phyloP scores from a whole-genome alignment of 179 eudicot genomes.

The Actinidia polygama region DNA sequence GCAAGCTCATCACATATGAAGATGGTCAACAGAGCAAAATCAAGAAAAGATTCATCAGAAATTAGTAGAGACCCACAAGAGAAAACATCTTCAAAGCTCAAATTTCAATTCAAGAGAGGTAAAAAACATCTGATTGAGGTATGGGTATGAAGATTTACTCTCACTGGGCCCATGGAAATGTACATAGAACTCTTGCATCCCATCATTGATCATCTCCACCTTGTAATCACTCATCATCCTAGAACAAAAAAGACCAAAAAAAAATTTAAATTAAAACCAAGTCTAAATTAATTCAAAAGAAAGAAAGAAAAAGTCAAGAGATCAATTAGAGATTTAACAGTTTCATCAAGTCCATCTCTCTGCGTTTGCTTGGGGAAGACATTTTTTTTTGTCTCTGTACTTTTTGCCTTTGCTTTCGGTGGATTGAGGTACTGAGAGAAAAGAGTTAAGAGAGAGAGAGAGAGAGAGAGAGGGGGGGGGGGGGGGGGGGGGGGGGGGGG shows the following conservation, averaged over 20 bases:
- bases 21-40: conserved; percentile 19
- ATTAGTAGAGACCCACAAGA: conserved; percentile 7
- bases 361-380: conserved; percentile 66
- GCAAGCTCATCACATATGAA: conserved; percentile 5
- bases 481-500: no score
- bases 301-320: neutral
- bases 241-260: neutral
- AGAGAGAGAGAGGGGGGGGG: no score
- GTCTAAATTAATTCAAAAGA: conserved; percentile 1
- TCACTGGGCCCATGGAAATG: conserved; percentile 57
- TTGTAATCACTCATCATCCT: conserved; percentile 71
- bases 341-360: conserved; percentile 66
- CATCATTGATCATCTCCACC: conserved; percentile 62
- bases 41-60: neutral
- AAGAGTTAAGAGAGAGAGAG: neutral
- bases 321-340: conserved; percentile 36
- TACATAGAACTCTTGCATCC: conserved; percentile 53
- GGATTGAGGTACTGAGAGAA: neutral
- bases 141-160: conserved; percentile 38
- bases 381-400: conserved; percentile 17
- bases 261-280: conserved; percentile 10
- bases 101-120: neutral
- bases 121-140: conserved; percentile 13
- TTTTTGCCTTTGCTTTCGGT: neutral
- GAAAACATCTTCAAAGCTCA: neutral